Percentiles rank a stretch among this genome's conserved stretches.
Evolutionary conservation across 1,284 basidiomycete species (phyloP).

Genomic region (Trichosporon inkin): DNA sequence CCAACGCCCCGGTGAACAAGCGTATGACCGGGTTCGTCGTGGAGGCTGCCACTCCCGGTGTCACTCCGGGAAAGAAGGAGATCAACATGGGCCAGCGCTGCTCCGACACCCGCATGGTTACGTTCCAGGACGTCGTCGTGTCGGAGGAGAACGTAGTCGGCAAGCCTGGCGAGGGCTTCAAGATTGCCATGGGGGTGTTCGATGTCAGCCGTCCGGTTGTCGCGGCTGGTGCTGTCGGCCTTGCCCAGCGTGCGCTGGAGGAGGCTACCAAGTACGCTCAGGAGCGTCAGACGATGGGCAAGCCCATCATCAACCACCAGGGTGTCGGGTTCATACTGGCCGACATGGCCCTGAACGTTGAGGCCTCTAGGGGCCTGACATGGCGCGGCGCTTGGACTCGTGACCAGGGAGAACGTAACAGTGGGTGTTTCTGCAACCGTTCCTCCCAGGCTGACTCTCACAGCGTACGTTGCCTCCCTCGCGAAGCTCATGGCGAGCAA

Average conservation of each 20-base stretch:
- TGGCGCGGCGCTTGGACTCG: slow-evolving; percentile 55
- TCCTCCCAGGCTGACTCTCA: slow-evolving; percentile 3
- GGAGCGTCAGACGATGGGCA: slow-evolving; percentile 57
- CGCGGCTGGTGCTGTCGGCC: slow-evolving; percentile 55
- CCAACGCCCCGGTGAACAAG: slow-evolving; percentile 51
- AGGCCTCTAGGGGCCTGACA: slow-evolving; percentile 53
- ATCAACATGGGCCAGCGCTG: slow-evolving; percentile 60
- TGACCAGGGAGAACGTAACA: slow-evolving; percentile 54
- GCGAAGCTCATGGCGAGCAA: slow-evolving; percentile 55
- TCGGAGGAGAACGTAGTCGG: slow-evolving; percentile 56
- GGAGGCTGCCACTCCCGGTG: slow-evolving; percentile 54
- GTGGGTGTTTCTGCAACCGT: slow-evolving; percentile 26
- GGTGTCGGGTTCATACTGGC: slow-evolving; percentile 57
- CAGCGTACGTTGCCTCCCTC: slow-evolving; percentile 56
- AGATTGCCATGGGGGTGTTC: slow-evolving; percentile 56
- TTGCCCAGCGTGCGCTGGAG: slow-evolving; percentile 55
- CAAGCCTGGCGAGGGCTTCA: slow-evolving; percentile 56
- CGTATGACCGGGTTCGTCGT: slow-evolving; percentile 58
- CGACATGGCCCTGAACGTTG: slow-evolving; percentile 57
- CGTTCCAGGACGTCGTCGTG: slow-evolving; percentile 55
- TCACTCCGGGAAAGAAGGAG: slow-evolving; percentile 55
- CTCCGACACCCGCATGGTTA: slow-evolving; percentile 58
- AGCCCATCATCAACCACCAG: slow-evolving; percentile 57
- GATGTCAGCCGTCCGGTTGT: slow-evolving; percentile 56
- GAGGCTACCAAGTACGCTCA: slow-evolving; percentile 57